These are phyloP conservation scores for Colletotrichum graminicola DNA, from an alignment of 2,329 filamentous ascomycete species.

Conservation along the genomic window DNA sequence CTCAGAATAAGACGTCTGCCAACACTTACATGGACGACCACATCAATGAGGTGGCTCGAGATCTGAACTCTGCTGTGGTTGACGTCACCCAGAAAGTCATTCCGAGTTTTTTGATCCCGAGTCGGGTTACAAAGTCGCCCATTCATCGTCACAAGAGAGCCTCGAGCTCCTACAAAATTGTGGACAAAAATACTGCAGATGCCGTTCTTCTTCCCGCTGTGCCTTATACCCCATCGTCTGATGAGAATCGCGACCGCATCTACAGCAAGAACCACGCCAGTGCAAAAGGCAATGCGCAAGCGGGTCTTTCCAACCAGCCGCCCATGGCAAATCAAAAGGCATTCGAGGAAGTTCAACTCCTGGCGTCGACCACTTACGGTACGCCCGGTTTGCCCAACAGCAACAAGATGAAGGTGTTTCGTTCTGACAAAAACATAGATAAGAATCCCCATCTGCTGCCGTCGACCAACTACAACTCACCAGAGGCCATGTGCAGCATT, in stretches of 20 bases:
- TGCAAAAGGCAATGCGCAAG: not conserved
- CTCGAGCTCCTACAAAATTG: conserved; percentile 26
- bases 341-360: not conserved
- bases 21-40: not conserved
- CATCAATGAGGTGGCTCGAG: not conserved
- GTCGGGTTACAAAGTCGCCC: not conserved
- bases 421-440: not conserved
- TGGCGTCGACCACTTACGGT: not conserved
- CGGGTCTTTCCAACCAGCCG: not conserved
- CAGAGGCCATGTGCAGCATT: not conserved
- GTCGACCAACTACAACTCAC: not conserved
- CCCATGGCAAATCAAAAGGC: not conserved
- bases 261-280: not conserved
- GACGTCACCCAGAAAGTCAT: not conserved
- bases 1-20: not conserved
- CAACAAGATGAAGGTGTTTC: not conserved
- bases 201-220: conserved; percentile 16
- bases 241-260: not conserved
- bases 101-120: not conserved
- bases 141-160: conserved; percentile 33
- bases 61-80: not conserved
- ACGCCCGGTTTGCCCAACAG: not conserved
- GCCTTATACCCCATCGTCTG: not conserved
- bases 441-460: not conserved
- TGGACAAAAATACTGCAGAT: conserved; percentile 13